Evolutionary conservation across 495 filamentous ascomycete species (phyloP).

Genomic region (Emericellopsis terricola): DNA sequence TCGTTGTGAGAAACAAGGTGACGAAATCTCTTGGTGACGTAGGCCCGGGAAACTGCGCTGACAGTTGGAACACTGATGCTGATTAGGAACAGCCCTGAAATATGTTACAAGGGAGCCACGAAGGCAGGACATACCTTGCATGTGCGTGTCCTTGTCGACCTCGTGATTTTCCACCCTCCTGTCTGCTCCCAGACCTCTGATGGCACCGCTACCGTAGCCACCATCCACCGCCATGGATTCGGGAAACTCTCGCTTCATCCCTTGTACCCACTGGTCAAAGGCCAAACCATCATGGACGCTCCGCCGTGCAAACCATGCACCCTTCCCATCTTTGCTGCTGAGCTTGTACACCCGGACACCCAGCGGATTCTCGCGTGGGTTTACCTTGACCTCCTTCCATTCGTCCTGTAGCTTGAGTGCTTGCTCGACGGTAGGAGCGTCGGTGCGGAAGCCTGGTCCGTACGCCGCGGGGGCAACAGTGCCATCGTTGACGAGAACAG

Average conservation of each 20-base stretch:
- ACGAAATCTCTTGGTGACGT: slow-evolving; percentile 81
- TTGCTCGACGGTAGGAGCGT: slow-evolving; percentile 2
- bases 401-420: slow-evolving; percentile 40
- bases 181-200: slow-evolving; percentile 75
- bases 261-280: slow-evolving; percentile 50
- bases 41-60: slow-evolving; percentile 78
- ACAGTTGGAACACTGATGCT: slow-evolving; percentile 62
- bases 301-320: slow-evolving; percentile 75
- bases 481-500: slow-evolving; percentile 4
- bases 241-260: slow-evolving; percentile 40
- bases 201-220: slow-evolving; percentile 45
- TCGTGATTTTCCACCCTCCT: slow-evolving; percentile 40
- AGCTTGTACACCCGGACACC: slow-evolving; percentile 68
- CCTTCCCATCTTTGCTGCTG: slow-evolving; percentile 57
- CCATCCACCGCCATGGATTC: slow-evolving; percentile 41
- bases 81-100: no score
- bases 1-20: slow-evolving; percentile 46
- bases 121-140: slow-evolving; percentile 33
- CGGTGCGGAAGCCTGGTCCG: slow-evolving; percentile 1
- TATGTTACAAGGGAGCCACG: no score
- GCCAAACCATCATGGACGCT: slow-evolving; percentile 57
- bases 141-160: slow-evolving; percentile 33
- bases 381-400: slow-evolving; percentile 76
- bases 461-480: not conserved
- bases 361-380: slow-evolving; percentile 53